These are phyloP conservation scores for Balamuthia mandrillaris DNA, from an alignment of 208 protist species.

Conservation along the genomic window DNA sequence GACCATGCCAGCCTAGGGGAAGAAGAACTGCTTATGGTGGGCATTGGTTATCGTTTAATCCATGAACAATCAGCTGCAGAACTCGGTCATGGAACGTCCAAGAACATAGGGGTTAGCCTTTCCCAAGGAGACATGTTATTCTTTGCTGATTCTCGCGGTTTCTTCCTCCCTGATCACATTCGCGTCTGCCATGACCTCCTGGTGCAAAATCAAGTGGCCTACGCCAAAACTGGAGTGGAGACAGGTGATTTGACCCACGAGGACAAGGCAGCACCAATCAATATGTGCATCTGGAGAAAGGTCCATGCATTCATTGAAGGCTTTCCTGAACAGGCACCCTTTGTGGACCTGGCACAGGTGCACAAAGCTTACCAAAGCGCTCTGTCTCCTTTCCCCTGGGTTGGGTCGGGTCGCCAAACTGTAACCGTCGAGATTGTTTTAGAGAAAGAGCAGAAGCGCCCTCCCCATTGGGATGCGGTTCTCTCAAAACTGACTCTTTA, in stretches of 20 bases:
- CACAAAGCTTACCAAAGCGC: too few relatives aligned
- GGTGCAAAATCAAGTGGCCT: background rate
- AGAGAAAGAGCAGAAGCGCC: too few relatives aligned
- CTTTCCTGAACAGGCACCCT: too few relatives aligned
- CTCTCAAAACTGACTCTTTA: too few relatives aligned
- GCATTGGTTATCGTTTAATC: too few relatives aligned
- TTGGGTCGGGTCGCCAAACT: too few relatives aligned
- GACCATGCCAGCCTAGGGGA: too few relatives aligned
- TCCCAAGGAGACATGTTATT: background rate
- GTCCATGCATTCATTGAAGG: background rate
- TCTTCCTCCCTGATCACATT: background rate
- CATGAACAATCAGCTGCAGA: background rate
- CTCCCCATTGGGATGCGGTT: too few relatives aligned
- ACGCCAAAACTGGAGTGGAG: background rate
- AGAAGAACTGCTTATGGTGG: too few relatives aligned
- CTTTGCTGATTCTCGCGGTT: background rate
- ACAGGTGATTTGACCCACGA: background rate
- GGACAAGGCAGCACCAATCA: background rate
- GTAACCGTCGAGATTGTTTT: too few relatives aligned
- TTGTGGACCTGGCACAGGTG: too few relatives aligned
- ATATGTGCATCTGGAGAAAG: background rate
- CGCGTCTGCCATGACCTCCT: background rate
- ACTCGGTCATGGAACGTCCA: background rate
- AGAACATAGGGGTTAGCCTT: background rate
- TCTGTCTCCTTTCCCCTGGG: too few relatives aligned